These are phyloP conservation scores for Taphrina flavorubra DNA, from an alignment of 1,139 yeast species.

Conservation along the genomic window DNA sequence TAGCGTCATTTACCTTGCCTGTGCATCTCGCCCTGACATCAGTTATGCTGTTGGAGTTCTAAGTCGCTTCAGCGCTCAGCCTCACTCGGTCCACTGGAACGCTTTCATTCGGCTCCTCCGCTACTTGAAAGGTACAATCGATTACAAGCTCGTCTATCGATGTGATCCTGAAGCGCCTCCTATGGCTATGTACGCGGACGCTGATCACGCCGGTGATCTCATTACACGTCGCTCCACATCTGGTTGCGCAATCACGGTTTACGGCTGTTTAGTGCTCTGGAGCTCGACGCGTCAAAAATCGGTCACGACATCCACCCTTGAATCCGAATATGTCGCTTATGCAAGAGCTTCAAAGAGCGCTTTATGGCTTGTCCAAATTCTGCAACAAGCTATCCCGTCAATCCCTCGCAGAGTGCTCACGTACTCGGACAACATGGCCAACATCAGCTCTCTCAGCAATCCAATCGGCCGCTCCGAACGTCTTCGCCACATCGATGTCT, in stretches of 20 bases:
- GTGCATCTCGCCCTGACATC: neutral
- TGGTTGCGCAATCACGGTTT: neutral
- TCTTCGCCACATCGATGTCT: too few relatives aligned
- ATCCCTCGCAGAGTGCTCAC: neutral
- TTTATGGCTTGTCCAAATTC: neutral
- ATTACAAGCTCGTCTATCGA: neutral
- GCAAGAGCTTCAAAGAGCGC: neutral
- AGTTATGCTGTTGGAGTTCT: neutral
- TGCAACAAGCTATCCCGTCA: neutral
- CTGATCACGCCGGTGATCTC: conserved; percentile 2
- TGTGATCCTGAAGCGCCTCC: neutral
- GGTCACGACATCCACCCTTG: neutral
- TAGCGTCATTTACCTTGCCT: neutral
- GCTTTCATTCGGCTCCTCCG: neutral
- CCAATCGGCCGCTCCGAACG: too few relatives aligned
- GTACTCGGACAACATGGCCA: neutral
- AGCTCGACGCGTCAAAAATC: neutral
- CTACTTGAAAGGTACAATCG: conserved; percentile 1
- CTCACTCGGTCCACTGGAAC: neutral
- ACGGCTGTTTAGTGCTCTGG: neutral
- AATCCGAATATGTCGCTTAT: neutral
- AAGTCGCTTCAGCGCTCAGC: neutral
- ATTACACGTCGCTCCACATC: neutral
- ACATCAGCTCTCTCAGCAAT: too few relatives aligned
- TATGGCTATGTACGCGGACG: neutral